Conservation (phyloP, 768 basidiomycete genomes). For the Kwoniella pini region DNA sequence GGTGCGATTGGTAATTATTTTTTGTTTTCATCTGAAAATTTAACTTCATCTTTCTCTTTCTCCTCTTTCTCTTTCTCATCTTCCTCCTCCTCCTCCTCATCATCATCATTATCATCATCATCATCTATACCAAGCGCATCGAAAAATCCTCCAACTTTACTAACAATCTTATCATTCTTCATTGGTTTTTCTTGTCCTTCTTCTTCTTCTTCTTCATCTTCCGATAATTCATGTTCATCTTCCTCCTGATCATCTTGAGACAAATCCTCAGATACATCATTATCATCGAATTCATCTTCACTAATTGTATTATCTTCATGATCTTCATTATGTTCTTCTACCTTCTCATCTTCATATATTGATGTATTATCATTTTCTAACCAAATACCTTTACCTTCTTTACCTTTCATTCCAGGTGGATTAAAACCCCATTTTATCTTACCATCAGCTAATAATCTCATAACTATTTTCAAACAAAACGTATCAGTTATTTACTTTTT, state of each 20-base stretch:
- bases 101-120: slow-evolving; percentile 31
- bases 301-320: slow-evolving; percentile 50
- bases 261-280: slow-evolving; percentile 6
- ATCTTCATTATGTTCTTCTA: slow-evolving; percentile 7
- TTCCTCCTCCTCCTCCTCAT: slow-evolving; percentile 27
- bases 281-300: slow-evolving; percentile 7
- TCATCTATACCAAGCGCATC: slow-evolving; percentile 35
- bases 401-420: slow-evolving; percentile 60
- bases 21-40: no score
- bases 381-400: slow-evolving; percentile 48
- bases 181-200: slow-evolving; percentile 42
- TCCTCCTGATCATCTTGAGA: slow-evolving; percentile 18
- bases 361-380: slow-evolving; percentile 14
- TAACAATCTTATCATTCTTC: slow-evolving; percentile 15
- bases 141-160: slow-evolving; percentile 36
- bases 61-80: slow-evolving; percentile 4
- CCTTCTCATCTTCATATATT: slow-evolving; percentile 17
- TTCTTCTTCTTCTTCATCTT: slow-evolving; percentile 54
- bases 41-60: no score
- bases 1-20: not conserved
- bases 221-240: slow-evolving; percentile 44
- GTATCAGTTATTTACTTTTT: not conserved
- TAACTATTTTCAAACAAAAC: slow-evolving; percentile 60
- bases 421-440: slow-evolving; percentile 80
- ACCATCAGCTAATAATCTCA: slow-evolving; percentile 80